Base-by-base conservation (phyloP, 2,329 filamentous ascomycete genomes). In the Rosellinia necatrix region DNA sequence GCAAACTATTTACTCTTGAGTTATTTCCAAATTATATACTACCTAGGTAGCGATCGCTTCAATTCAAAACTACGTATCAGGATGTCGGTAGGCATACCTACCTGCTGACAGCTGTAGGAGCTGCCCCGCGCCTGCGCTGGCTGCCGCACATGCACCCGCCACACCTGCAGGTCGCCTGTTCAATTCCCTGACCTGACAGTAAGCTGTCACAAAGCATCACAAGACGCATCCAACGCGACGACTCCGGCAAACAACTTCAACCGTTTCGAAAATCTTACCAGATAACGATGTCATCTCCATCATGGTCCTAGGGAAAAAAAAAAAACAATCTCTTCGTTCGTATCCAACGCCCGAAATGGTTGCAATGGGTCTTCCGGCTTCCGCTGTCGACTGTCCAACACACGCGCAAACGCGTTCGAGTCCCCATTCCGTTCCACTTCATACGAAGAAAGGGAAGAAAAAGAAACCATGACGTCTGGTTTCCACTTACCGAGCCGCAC, bases 241-340 rank as follows among this genome's bases (percentile, higher is more conserved):
- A 41, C 37, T 41, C 37, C 37, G 37, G 37, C 25, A 41, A 41
- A 41, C 37, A 41, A 41, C 37, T 41, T 41, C 21, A 41, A 41
- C 37, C 37, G 37, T 41, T 41, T 41, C 37, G 37, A 41, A 41
- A 41, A 6, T 41, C 37, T 41, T 41, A 41, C 37, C 37, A 41
- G 37, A 41, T 41, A 41, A 41, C 37, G 37, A 41, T 41, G 37
- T 41, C 37, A 41, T 41, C 37, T 41, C 37, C 37, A 19, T 41
- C 21, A 41, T 21, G 37, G 37, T 25, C 37, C 21, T 41, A 41
- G 37, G 37, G 25, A 41, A 41, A n/a, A 41, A 41, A 41, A 41
- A n/a, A 41, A 41, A 41, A 41, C 37, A 41, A 41, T 41, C 37
- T 41, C 37, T 41, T 41, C 37, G 37, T 41, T 41, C 37, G 37